These are phyloP conservation scores for Nannochloris sp. DNA, from an alignment of 139 green algal genomes.

Conservation along the genomic window DNA sequence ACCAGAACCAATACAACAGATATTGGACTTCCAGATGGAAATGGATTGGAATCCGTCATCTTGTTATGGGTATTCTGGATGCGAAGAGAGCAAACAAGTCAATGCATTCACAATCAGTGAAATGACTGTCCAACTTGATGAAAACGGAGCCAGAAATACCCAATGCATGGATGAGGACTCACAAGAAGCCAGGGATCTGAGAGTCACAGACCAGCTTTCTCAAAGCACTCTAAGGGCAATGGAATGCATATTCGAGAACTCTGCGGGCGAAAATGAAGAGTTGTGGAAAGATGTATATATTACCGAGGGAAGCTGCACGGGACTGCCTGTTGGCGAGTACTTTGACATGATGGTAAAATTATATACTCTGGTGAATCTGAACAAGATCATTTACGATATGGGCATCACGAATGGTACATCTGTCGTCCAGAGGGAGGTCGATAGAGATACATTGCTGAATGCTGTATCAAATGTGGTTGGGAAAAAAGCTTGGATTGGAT, in stretches of 20 bases:
- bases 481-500: not conserved
- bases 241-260: not conserved
- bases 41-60: not conserved
- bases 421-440: not conserved
- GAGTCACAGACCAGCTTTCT: not conserved
- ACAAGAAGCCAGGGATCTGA: not conserved
- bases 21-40: not conserved
- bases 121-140: not conserved
- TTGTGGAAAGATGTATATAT: not conserved
- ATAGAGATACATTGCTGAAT: constrained; percentile 1
- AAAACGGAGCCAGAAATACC: not conserved
- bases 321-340: not conserved
- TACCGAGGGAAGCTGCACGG: not conserved
- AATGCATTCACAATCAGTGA: not conserved
- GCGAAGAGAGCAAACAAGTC: not conserved
- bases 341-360: constrained; percentile 2
- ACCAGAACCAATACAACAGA: not conserved
- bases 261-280: not conserved
- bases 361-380: not conserved
- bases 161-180: not conserved
- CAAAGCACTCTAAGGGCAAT: not conserved
- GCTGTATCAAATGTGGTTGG: not conserved
- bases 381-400: constrained; percentile 2
- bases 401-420: not conserved
- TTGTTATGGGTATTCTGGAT: not conserved